Percentiles rank a stretch among this genome's conserved stretches.
These are phyloP conservation scores for Apostasia ramifera DNA, from an alignment of 106 monocot genomes.

Conservation along the genomic window DNA sequence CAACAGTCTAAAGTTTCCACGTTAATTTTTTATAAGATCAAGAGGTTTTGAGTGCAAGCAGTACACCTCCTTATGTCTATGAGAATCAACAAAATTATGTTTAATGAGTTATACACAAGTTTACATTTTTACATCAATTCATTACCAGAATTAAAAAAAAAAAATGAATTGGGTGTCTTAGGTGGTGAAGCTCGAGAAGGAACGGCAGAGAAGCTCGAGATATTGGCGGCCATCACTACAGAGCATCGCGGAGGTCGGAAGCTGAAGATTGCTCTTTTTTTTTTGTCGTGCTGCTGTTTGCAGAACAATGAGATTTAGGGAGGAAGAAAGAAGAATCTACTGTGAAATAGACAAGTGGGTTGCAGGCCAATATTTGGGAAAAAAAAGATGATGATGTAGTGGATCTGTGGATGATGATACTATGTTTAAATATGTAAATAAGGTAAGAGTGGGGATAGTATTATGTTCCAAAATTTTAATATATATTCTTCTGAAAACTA, in stretches of 20 bases:
- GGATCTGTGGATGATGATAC: too few species aligned
- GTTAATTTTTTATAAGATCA: not conserved
- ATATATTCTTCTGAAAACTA: too few species aligned
- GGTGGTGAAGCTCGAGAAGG: conserved; percentile 18
- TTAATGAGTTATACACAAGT: not conserved
- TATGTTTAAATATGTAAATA: too few species aligned
- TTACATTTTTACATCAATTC: not conserved
- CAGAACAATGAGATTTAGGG: too few species aligned
- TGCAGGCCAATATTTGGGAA: too few species aligned
- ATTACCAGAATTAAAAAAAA: not conserved
- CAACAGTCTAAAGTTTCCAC: not conserved
- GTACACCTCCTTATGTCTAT: not conserved
- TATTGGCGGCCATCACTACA: conserved; percentile 85
- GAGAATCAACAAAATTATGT: too few species aligned
- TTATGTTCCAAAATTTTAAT: too few species aligned
- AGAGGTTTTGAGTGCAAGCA: not conserved
- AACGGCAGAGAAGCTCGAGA: conserved; percentile 18
- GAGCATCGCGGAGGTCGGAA: conserved; percentile 62
- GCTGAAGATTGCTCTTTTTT: conserved; percentile 14
- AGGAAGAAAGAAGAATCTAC: too few species aligned
- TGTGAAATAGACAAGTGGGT: too few species aligned
- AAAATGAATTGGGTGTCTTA: not conserved
- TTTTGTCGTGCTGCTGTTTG: too few species aligned
- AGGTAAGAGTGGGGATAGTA: too few species aligned
- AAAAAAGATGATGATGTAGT: too few species aligned